A percentile compares a stretch with the other conserved stretches of the same genome.
phyloP scores from a whole-genome alignment of 768 basidiomycete genomes.

The Termitomyces eurrhizus region DNA sequence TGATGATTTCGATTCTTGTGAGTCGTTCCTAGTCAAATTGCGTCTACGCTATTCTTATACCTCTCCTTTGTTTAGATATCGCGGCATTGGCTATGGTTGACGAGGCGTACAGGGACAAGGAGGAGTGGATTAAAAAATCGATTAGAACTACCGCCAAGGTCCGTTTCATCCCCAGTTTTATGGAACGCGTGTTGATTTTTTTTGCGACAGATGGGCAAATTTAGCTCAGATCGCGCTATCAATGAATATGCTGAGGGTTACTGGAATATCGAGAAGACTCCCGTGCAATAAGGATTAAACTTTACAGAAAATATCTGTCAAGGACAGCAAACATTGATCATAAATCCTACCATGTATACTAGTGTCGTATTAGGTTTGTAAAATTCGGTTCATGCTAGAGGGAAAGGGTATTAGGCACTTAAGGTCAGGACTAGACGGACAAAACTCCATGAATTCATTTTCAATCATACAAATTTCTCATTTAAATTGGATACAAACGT shows the following conservation, averaged over 20 bases:
- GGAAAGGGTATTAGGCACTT: too few species aligned
- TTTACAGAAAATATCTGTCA: not conserved
- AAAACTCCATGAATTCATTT: not conserved
- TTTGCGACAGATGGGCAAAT: conserved; percentile 80
- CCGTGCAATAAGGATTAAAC: conserved; percentile 18
- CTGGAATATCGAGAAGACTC: conserved; percentile 66
- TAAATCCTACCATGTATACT: not conserved
- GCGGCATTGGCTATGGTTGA: conserved; percentile 85
- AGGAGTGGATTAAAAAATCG: conserved; percentile 90
- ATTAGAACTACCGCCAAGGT: conserved; percentile 81
- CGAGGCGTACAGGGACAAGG: conserved; percentile 76
- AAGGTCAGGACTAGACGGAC: not conserved
- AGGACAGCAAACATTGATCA: not conserved
- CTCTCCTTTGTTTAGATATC: conserved; percentile 49
- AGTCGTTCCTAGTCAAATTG: conserved; percentile 19
- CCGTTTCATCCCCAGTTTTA: not conserved
- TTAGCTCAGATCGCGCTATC: conserved; percentile 92
- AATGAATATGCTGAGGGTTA: conserved; percentile 88
- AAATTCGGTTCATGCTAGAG: not conserved
- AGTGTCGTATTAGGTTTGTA: not conserved
- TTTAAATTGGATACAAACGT: too few species aligned
- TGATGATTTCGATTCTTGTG: conserved; percentile 94
- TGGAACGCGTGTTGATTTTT: not conserved
- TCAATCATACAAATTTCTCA: not conserved
- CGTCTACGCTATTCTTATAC: not conserved